phyloP scores from a whole-genome alignment of 2,329 filamentous ascomycete genomes.

The Monosporascus sp. region DNA sequence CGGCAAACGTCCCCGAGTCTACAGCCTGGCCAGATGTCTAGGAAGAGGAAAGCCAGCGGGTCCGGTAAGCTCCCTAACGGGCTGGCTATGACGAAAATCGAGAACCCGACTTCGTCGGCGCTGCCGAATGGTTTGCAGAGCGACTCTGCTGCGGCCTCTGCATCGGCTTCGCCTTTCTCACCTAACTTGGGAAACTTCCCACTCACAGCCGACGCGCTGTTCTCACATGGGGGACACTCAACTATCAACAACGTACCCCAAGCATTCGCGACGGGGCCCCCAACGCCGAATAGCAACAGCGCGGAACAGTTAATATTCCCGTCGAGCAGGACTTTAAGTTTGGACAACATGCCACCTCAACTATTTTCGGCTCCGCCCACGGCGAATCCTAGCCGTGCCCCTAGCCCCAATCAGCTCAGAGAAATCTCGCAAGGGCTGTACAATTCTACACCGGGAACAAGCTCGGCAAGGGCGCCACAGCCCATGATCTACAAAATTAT shows the following conservation, averaged over 20 bases:
- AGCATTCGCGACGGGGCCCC: constrained; percentile 53
- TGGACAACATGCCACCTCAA: constrained; percentile 60
- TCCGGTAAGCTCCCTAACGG: constrained; percentile 65
- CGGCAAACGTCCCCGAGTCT: constrained; percentile 67
- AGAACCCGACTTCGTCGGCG: constrained; percentile 43
- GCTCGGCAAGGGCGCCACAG: constrained; percentile 41
- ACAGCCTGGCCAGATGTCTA: constrained; percentile 60
- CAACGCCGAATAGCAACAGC: constrained; percentile 58
- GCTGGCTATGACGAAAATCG: constrained; percentile 77
- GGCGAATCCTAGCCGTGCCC: constrained; percentile 69
- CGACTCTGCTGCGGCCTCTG: constrained; percentile 26
- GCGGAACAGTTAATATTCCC: constrained; percentile 52
- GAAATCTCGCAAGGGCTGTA: constrained; percentile 41
- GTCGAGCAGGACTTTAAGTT: constrained; percentile 54
- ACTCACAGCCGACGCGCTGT: constrained; percentile 29
- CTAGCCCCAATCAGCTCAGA: constrained; percentile 57
- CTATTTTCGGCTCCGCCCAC: constrained; percentile 70
- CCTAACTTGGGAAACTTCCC: constrained; percentile 41
- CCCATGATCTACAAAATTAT: constrained; percentile 77
- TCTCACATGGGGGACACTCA: constrained; percentile 19
- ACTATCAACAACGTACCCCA: constrained; percentile 20
- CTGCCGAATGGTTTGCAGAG: constrained; percentile 28
- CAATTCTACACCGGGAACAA: constrained; percentile 42
- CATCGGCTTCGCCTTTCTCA: constrained; percentile 49
- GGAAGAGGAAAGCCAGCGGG: constrained; percentile 76